Percentiles rank a stretch among this genome's conserved stretches.
Conservation (phyloP, 192 early-diverging fungal species). For the Gigaspora rosea region DNA sequence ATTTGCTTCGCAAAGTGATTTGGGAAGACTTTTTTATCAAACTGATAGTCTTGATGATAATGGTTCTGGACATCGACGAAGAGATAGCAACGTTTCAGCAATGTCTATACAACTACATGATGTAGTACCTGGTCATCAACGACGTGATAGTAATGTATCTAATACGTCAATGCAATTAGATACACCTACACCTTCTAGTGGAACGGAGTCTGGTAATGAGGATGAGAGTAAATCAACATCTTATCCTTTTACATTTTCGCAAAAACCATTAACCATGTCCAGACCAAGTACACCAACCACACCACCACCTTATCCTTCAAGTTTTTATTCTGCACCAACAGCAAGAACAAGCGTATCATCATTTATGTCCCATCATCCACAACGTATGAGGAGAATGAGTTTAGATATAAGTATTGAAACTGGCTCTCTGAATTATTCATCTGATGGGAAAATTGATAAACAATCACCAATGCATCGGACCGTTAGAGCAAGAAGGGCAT, state of each 20-base stretch:
- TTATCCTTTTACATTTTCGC: conserved; percentile 27
- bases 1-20: too few relatives aligned
- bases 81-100: conserved; percentile 32
- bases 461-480: conserved; percentile 25
- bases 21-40: background rate
- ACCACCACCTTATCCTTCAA: conserved; percentile 18
- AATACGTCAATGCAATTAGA: conserved; percentile 33
- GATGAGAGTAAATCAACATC: conserved; percentile 20
- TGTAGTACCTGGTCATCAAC: conserved; percentile 18
- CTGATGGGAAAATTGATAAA: conserved; percentile 14
- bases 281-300: conserved; percentile 29
- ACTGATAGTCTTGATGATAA: conserved; percentile 15
- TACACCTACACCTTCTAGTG: conserved; percentile 27
- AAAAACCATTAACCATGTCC: conserved; percentile 18
- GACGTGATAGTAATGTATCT: conserved; percentile 34
- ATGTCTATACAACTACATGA: conserved; percentile 33
- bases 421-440: background rate
- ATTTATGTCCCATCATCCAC: conserved; percentile 9
- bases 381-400: conserved; percentile 30
- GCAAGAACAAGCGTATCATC: conserved; percentile 10
- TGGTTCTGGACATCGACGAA: conserved; percentile 21
- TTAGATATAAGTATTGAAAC: conserved; percentile 25
- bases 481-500: conserved; percentile 29
- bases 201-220: conserved; percentile 20
- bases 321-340: conserved; percentile 3